Evolutionary conservation across 345 rosid species (phyloP).

Genomic region (Gossypium herbaceum): DNA sequence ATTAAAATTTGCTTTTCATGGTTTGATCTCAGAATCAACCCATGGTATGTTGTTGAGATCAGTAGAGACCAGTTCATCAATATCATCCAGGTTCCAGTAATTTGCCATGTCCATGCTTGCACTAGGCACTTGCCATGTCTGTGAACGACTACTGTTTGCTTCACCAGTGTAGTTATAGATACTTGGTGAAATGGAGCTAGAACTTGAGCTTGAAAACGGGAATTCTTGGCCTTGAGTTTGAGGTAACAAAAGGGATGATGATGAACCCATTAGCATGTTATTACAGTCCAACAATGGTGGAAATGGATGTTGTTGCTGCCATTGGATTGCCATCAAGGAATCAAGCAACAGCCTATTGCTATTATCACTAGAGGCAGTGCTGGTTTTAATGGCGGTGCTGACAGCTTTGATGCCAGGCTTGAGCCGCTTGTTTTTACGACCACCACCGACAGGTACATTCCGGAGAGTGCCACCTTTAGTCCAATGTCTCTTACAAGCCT

Average conservation of each 20-base stretch:
- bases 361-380: neutral
- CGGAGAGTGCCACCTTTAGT: slow-evolving; percentile 87
- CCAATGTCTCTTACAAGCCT: slow-evolving; percentile 93
- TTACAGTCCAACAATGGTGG: too few relatives aligned
- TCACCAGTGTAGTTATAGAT: slow-evolving; percentile 16
- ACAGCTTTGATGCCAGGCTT: slow-evolving; percentile 26
- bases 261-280: too few relatives aligned
- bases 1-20: slow-evolving; percentile 16
- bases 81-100: slow-evolving; percentile 62
- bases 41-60: slow-evolving; percentile 45
- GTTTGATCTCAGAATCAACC: slow-evolving; percentile 52
- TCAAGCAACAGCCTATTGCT: slow-evolving; percentile 11
- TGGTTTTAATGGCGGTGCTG: neutral
- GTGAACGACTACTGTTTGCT: slow-evolving; percentile 13
- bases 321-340: slow-evolving; percentile 21
- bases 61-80: slow-evolving; percentile 39
- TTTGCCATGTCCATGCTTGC: slow-evolving; percentile 28
- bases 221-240: slow-evolving; percentile 5
- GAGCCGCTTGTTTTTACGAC: slow-evolving; percentile 68
- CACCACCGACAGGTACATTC: slow-evolving; percentile 86
- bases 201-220: slow-evolving; percentile 23
- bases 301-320: slow-evolving; percentile 17
- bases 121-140: slow-evolving; percentile 32
- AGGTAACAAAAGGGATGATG: too few relatives aligned
- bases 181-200: slow-evolving; percentile 16